Evolutionary conservation across 1,284 basidiomycete genomes (phyloP).

Genomic region (Austroboletus olivaceoglutinosus): DNA sequence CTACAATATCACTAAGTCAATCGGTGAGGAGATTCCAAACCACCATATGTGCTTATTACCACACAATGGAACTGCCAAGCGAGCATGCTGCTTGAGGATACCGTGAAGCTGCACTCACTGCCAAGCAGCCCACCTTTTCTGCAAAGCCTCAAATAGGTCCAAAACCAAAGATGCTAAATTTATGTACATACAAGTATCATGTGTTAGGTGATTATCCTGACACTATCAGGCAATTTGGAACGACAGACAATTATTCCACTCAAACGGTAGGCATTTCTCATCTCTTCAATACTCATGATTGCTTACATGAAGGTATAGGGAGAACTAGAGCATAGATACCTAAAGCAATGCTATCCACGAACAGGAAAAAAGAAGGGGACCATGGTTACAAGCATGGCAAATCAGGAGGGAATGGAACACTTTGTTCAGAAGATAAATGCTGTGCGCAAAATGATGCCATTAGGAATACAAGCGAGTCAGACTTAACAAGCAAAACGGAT

Average conservation of each 20-base stretch:
- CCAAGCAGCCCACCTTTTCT: not conserved
- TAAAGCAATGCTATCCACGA: not conserved
- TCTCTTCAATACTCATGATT: not conserved
- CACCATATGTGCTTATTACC: not conserved
- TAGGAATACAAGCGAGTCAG: too few species aligned
- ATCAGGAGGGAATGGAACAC: not conserved
- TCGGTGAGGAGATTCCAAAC: not conserved
- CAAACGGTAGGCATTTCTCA: not conserved
- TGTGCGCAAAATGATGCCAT: too few species aligned
- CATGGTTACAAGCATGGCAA: not conserved
- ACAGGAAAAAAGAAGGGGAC: not conserved
- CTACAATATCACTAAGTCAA: not conserved
- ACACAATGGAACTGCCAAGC: slow-evolving; percentile 2
- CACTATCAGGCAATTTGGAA: not conserved
- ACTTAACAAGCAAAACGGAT: not conserved
- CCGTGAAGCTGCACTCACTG: not conserved
- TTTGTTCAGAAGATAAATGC: not conserved
- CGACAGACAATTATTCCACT: not conserved
- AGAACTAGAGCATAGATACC: not conserved
- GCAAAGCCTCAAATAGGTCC: not conserved
- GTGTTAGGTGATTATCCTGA: slow-evolving; percentile 29
- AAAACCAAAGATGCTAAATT: slow-evolving; percentile 16
- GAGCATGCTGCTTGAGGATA: slow-evolving; percentile 1
- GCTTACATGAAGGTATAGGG: not conserved
- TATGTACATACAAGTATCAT: slow-evolving; percentile 35